These are phyloP conservation scores for Hericium rajendrae DNA, from an alignment of 768 basidiomycete species.

Conservation along the genomic window DNA sequence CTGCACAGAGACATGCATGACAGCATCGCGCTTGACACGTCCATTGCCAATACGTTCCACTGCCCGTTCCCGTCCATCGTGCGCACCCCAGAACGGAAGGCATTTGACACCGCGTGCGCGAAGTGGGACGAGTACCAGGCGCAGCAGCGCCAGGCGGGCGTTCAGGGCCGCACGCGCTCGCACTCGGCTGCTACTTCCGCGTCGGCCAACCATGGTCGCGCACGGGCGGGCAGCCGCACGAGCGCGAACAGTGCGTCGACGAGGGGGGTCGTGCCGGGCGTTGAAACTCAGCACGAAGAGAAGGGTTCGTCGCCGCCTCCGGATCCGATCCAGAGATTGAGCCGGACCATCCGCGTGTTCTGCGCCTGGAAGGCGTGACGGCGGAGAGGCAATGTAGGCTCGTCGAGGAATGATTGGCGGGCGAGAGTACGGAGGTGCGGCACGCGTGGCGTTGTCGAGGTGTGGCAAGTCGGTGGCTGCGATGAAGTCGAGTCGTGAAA, in stretches of 20 bases:
- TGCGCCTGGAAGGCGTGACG: slow-evolving; percentile 46
- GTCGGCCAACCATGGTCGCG: neutral
- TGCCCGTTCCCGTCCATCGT: slow-evolving; percentile 35
- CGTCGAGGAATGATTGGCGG: too few relatives aligned
- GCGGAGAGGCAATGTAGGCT: neutral
- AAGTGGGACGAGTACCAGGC: slow-evolving; percentile 45
- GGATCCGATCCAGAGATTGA: slow-evolving; percentile 26
- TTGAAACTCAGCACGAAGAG: too few relatives aligned
- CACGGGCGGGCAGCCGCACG: neutral
- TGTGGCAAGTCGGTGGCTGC: too few relatives aligned
- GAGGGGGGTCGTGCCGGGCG: neutral
- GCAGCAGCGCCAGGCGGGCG: slow-evolving; percentile 20
- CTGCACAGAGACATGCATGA: slow-evolving; percentile 54
- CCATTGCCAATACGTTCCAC: slow-evolving; percentile 38
- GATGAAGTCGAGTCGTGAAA: too few relatives aligned
- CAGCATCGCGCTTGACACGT: slow-evolving; percentile 36
- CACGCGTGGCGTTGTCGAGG: too few relatives aligned
- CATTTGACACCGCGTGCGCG: slow-evolving; percentile 47
- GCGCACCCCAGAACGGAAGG: slow-evolving; percentile 40
- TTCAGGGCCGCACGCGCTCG: slow-evolving; percentile 1
- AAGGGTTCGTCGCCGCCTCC: too few relatives aligned
- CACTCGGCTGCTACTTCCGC: neutral
- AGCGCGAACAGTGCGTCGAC: neutral
- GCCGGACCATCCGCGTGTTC: slow-evolving; percentile 44
- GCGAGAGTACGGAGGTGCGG: too few relatives aligned